phyloP scores from a whole-genome alignment of 164 flowering plant genomes.

The Taxillus chinensis region DNA sequence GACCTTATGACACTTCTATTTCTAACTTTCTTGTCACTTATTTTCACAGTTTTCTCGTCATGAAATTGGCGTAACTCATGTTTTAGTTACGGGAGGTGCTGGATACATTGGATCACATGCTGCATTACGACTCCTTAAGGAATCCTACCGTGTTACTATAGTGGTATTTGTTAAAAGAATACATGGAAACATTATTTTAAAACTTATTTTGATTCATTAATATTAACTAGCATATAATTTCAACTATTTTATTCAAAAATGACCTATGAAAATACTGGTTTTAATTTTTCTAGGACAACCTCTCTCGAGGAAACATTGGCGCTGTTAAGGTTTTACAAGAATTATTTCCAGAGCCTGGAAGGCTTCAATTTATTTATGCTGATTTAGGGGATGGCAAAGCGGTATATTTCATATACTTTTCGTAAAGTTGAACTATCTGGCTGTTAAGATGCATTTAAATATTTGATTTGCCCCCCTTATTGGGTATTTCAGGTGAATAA shows the following conservation, averaged over 20 bases:
- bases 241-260: background rate
- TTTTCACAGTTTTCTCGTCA: conserved; percentile 54
- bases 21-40: background rate
- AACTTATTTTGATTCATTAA: background rate
- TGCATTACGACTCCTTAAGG: conserved; percentile 70
- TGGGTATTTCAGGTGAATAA: conserved; percentile 51
- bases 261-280: background rate
- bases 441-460: too few relatives aligned
- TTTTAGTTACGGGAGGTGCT: conserved; percentile 95
- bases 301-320: conserved; percentile 88
- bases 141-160: conserved; percentile 73
- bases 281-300: conserved; percentile 57
- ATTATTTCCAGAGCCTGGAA: conserved; percentile 76
- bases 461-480: conserved; percentile 24
- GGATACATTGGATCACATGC: conserved; percentile 99
- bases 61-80: conserved; percentile 79
- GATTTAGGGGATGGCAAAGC: conserved; percentile 89
- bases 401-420: conserved; percentile 40
- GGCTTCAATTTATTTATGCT: conserved; percentile 90
- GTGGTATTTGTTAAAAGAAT: conserved; percentile 44
- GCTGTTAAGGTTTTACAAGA: conserved; percentile 70
- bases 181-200: background rate
- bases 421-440: too few relatives aligned
- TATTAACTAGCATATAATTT: background rate
- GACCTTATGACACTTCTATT: background rate